These are phyloP conservation scores for Bimuria novae-zelandiae DNA, from an alignment of 2,329 filamentous ascomycete species.

Conservation along the genomic window DNA sequence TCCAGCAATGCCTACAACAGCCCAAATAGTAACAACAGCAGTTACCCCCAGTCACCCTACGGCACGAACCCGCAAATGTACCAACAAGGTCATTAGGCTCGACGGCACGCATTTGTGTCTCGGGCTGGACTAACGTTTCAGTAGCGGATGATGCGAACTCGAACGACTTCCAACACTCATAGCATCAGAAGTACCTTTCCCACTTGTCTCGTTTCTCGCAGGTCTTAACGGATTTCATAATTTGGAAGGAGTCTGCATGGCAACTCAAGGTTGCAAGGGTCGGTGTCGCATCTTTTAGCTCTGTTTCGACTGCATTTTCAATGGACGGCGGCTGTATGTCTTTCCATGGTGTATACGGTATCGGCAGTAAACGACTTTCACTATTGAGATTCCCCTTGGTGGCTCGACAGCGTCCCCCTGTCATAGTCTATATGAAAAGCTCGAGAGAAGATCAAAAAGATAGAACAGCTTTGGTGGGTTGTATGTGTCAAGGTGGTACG, in stretches of 20 bases:
- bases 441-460: conserved; percentile 13
- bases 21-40: conserved; percentile 49
- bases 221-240: conserved; percentile 30
- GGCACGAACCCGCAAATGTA: conserved; percentile 55
- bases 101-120: conserved; percentile 9
- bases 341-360: conserved; percentile 37
- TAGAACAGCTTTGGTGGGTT: conserved; percentile 9
- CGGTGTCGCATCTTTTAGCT: conserved; percentile 34
- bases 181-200: conserved; percentile 17
- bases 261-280: conserved; percentile 28
- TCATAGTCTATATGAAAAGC: neutral
- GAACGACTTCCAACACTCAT: conserved; percentile 28
- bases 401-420: conserved; percentile 16
- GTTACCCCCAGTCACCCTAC: conserved; percentile 58
- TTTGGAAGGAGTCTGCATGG: conserved; percentile 31
- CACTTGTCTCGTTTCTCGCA: conserved; percentile 17
- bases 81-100: conserved; percentile 46
- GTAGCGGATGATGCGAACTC: conserved; percentile 31
- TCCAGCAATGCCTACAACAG: conserved; percentile 51
- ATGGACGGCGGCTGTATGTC: conserved; percentile 46
- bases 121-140: conserved; percentile 20
- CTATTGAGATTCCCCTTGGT: conserved; percentile 19
- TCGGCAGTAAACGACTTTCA: conserved; percentile 16
- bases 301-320: conserved; percentile 45
- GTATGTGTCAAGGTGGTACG: conserved; percentile 4